Percentiles rank a stretch among this genome's conserved stretches.
These are phyloP conservation scores for Saccharomyces jurei DNA, from an alignment of 805 yeast genomes.

Conservation along the genomic window DNA sequence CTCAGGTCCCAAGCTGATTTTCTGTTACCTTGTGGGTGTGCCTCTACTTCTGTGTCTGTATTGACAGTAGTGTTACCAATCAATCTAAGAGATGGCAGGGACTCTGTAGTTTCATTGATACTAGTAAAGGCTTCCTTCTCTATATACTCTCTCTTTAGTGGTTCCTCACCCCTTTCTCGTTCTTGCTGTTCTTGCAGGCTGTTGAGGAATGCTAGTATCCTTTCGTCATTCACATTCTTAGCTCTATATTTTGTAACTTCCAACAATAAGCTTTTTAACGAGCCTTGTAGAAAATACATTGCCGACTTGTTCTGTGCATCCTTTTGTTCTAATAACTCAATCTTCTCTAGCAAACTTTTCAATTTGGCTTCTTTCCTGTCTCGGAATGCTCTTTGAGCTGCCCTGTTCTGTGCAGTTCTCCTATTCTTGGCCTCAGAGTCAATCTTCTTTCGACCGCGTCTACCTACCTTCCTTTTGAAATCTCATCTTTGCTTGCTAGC, in stretches of 20 bases:
- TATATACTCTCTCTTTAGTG: background rate
- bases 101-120: background rate
- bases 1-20: background rate
- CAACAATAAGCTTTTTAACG: constrained; percentile 62
- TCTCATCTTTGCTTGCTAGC: constrained; percentile 1
- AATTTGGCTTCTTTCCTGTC: constrained; percentile 86
- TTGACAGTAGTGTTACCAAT: background rate
- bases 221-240: constrained; percentile 20
- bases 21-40: background rate
- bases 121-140: background rate
- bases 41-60: background rate
- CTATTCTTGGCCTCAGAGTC: constrained; percentile 75
- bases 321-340: constrained; percentile 61
- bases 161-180: background rate
- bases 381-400: constrained; percentile 96
- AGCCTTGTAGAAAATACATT: constrained; percentile 63
- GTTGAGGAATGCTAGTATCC: constrained; percentile 3
- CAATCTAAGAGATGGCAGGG: background rate
- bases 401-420: constrained; percentile 93
- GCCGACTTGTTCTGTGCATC: constrained; percentile 63
- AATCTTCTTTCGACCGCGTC: constrained; percentile 78
- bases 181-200: background rate
- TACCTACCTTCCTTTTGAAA: constrained; percentile 29
- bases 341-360: constrained; percentile 77
- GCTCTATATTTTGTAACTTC: constrained; percentile 61